Evolutionary conservation across 768 basidiomycete genomes (phyloP).

Genomic region (Boletellus sp.): DNA sequence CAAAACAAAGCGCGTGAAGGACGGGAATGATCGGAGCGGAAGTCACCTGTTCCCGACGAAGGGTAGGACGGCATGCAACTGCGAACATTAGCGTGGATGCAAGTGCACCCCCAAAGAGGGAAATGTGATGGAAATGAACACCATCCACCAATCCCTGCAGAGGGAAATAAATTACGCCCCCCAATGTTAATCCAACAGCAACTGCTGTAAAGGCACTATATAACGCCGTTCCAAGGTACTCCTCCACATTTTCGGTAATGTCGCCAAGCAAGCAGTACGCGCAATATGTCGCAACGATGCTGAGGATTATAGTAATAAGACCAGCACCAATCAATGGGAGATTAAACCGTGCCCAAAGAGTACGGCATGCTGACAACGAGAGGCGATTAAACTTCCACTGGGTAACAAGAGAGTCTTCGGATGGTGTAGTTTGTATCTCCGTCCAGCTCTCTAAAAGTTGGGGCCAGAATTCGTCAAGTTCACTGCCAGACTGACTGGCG

Average conservation of each 20-base stretch:
- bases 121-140: conserved; percentile 47
- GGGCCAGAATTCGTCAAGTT: conserved; percentile 66
- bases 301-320: conserved; percentile 53
- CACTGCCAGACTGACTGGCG: conserved; percentile 60
- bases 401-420: conserved; percentile 9
- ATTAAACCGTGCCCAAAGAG: conserved; percentile 95
- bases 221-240: conserved; percentile 37
- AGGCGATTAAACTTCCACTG: conserved; percentile 31
- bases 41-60: conserved; percentile 27
- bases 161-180: conserved; percentile 34
- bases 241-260: conserved; percentile 38
- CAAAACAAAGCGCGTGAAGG: conserved; percentile 73
- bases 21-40: conserved; percentile 47
- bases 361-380: conserved; percentile 58
- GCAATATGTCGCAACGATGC: conserved; percentile 51
- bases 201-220: conserved; percentile 32
- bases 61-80: conserved; percentile 36
- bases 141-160: conserved; percentile 39
- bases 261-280: conserved; percentile 49
- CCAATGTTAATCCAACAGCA: conserved; percentile 34
- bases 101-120: conserved; percentile 47
- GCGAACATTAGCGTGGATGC: conserved; percentile 46
- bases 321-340: conserved; percentile 73
- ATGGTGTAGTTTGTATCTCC: conserved; percentile 28
- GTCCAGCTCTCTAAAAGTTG: conserved; percentile 47